Percentiles rank a stretch among this genome's conserved stretches.
Evolutionary conservation across 495 filamentous ascomycete species (phyloP).

Genomic region (Cercophora sp.): DNA sequence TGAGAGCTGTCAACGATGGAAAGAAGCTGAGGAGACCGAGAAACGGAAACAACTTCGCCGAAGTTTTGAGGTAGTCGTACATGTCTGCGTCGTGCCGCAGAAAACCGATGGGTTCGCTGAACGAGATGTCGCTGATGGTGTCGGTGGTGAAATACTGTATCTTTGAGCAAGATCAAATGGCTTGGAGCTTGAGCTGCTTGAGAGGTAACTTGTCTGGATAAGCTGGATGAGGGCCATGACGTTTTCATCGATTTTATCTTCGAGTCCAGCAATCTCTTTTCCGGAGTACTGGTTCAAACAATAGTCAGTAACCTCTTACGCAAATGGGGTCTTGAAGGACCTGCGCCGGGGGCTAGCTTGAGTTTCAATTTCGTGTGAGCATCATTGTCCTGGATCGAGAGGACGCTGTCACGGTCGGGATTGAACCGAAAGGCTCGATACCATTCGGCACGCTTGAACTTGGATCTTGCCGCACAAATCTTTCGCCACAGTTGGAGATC

Average conservation of each 20-base stretch:
- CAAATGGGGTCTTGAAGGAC: neutral
- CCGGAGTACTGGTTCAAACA: neutral
- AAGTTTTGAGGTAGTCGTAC: neutral
- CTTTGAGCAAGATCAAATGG: neutral
- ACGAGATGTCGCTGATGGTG: neutral
- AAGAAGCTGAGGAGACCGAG: neutral
- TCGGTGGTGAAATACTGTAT: neutral
- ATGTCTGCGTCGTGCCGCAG: neutral
- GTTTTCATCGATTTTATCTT: neutral
- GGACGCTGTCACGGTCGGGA: conserved; percentile 1
- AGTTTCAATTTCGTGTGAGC: neutral
- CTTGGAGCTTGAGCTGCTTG: neutral
- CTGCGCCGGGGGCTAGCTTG: neutral
- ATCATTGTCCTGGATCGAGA: neutral
- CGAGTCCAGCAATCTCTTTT: neutral
- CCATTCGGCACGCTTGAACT: neutral
- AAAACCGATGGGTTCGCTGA: neutral
- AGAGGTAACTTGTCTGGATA: neutral
- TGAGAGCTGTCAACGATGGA: neutral
- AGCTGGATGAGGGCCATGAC: neutral
- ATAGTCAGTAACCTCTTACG: neutral
- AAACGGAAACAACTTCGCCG: neutral
- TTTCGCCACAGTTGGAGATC: neutral
- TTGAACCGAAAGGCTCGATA: conserved; percentile 9
- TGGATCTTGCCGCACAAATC: neutral